Evolutionary conservation across 2,329 filamentous ascomycete genomes (phyloP), one percentile per base, ranked within the genome.

Genomic region (Tolypocladium ophioglossoides): DNA sequence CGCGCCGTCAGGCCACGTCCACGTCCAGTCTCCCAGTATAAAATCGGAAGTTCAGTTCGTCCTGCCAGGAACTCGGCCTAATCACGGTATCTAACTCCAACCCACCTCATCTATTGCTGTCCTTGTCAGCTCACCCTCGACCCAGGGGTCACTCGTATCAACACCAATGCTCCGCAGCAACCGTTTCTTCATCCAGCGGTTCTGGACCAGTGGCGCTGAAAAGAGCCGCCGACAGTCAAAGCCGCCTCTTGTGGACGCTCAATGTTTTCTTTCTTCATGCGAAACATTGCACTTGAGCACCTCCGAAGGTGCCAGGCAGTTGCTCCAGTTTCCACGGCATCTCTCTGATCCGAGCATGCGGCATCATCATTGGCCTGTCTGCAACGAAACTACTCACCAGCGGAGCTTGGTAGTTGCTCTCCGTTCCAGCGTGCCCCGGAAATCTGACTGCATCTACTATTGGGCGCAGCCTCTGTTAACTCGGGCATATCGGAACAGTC

Each of bases 171-270:
- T 11, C 60, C 64, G 20, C 55, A 66, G 10, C 69, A 72, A 53
- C 70, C 70, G 5, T 71, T 72, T 44, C 58, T 72, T 9, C 64
- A 72, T 40, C 67, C 66, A 11, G 57, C 60, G 22, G 58, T 57
- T 4, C 39, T 66, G n/a, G 55, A 61, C 14, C 53, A 58, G 20
- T 60, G 58, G 59, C 54, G 56, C 44, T 57, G 52, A 51, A 57
- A 51, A n/a, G 41, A 41, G 5, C 51, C 2, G 20, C 2, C 27
- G 16, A 18, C 32, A 3, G 14, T 30, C 22, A 11, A 27, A 12
- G 2, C 41, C 24, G 11, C 22, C 18, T 40, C 50, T 27, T 24
- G n/a, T 10, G 16, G 24, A 41, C 24, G 1, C 27, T 11, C 20
- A 16, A 10, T 27, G 2, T 3, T 39, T n/a, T 20, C 30, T 8